Conservation (phyloP, 352 stramenopile species). For the Phytopythium boreale region DNA sequence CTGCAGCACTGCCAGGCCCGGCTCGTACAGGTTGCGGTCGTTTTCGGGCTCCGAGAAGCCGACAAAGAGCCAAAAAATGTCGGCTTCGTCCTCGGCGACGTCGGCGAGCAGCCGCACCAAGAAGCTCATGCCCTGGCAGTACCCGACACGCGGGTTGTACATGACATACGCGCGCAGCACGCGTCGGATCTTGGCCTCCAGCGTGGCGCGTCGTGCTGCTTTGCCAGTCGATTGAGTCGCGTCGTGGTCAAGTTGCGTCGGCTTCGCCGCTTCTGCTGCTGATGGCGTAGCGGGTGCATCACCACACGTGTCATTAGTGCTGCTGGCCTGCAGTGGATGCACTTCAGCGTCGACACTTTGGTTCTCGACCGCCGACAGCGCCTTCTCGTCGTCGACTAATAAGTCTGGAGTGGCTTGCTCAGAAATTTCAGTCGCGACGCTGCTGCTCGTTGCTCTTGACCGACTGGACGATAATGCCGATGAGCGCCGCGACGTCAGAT, state of each 20-base stretch:
- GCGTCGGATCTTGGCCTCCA: constrained; percentile 71
- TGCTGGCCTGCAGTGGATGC: not conserved
- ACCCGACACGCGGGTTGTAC: constrained; percentile 79
- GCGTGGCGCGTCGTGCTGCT: constrained; percentile 10
- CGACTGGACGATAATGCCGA: not conserved
- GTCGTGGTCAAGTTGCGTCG: not conserved
- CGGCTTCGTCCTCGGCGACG: constrained; percentile 57
- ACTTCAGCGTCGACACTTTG: not conserved
- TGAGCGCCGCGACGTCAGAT: not conserved
- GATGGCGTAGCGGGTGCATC: not conserved
- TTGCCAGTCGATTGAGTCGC: not conserved
- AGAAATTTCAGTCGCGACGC: not conserved
- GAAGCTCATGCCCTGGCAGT: constrained; percentile 90
- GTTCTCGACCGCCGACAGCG: no score
- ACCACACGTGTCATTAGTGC: not conserved
- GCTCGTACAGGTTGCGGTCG: constrained; percentile 76
- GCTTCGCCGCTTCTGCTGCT: no score
- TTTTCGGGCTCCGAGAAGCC: constrained; percentile 72
- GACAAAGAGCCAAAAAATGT: constrained; percentile 84
- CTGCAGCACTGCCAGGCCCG: constrained; percentile 64
- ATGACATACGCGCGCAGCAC: constrained; percentile 78
- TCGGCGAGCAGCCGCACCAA: constrained; percentile 72
- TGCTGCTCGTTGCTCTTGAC: not conserved
- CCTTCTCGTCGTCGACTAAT: not conserved
- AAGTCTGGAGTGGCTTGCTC: not conserved